These are phyloP conservation scores for Sabuloglossum arenarium DNA, from an alignment of 495 filamentous ascomycete genomes.

Conservation along the genomic window DNA sequence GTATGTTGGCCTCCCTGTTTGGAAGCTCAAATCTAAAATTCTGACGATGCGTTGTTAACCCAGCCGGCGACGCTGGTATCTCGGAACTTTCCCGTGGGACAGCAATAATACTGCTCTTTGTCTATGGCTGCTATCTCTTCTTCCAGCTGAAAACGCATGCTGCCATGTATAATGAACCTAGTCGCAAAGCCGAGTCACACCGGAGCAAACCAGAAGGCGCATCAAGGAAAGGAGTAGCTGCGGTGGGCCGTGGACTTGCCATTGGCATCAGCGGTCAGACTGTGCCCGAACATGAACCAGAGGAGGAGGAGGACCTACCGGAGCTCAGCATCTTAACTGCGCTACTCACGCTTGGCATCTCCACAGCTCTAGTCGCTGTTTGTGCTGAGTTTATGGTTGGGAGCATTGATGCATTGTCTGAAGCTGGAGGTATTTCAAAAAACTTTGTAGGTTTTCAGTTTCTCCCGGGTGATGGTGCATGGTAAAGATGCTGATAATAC, in stretches of 20 bases:
- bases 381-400: conserved; percentile 84
- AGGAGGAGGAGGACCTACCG: conserved; percentile 39
- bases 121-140: conserved; percentile 56
- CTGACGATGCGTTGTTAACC: background rate
- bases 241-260: conserved; percentile 32
- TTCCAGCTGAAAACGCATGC: conserved; percentile 69
- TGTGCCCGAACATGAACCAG: conserved; percentile 25
- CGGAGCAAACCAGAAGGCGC: conserved; percentile 31
- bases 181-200: conserved; percentile 41
- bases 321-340: conserved; percentile 50
- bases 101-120: conserved; percentile 49
- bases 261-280: conserved; percentile 19
- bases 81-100: conserved; percentile 49
- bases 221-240: conserved; percentile 35
- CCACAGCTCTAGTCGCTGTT: conserved; percentile 63
- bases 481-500: background rate
- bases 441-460: conserved; percentile 46
- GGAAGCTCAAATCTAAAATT: background rate
- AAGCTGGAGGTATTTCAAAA: conserved; percentile 31
- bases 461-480: background rate
- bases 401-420: conserved; percentile 51
- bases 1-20: background rate
- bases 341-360: conserved; percentile 41
- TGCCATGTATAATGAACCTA: conserved; percentile 50
- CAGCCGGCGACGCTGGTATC: conserved; percentile 19